A percentile compares a stretch with the other conserved stretches of the same genome.
Evolutionary conservation across 2,329 filamentous ascomycete genomes (phyloP).

Genomic region (Aspergillus aculeatus): DNA sequence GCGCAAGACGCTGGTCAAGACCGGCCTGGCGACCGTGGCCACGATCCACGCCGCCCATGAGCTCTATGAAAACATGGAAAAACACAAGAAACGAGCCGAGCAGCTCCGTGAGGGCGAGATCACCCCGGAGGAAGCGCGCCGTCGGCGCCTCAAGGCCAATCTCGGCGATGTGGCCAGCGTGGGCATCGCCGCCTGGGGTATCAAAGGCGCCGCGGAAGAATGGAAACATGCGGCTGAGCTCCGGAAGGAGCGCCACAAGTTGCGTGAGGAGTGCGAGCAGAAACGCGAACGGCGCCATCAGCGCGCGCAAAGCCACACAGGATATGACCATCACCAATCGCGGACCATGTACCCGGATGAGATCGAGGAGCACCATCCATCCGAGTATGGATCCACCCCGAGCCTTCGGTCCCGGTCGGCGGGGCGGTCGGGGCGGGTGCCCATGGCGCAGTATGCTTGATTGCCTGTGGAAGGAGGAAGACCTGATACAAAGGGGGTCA

Average conservation of each 20-base stretch:
- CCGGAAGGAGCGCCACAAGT: constrained; percentile 55
- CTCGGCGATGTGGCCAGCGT: constrained; percentile 65
- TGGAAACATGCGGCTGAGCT: constrained; percentile 68
- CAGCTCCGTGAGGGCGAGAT: constrained; percentile 64
- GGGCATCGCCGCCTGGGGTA: constrained; percentile 65
- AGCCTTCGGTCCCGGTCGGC: constrained; percentile 13
- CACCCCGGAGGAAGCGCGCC: constrained; percentile 60
- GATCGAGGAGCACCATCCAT: constrained; percentile 25
- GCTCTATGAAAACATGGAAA: constrained; percentile 63
- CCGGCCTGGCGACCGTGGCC: constrained; percentile 65
- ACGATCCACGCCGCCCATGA: constrained; percentile 68
- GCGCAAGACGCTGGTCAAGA: constrained; percentile 65
- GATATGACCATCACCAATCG: background rate
- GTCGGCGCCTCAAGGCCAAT: constrained; percentile 62
- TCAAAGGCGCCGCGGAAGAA: constrained; percentile 64
- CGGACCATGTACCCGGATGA: constrained; percentile 32
- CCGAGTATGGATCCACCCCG: constrained; percentile 6
- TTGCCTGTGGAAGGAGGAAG: background rate
- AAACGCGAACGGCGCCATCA: constrained; percentile 48
- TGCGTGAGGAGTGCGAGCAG: constrained; percentile 49
- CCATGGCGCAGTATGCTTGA: constrained; percentile 1
- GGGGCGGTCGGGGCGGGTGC: constrained; percentile 1
- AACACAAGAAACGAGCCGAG: constrained; percentile 60
- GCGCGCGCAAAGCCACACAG: constrained; percentile 25
- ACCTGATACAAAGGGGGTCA: too few species aligned